These are phyloP conservation scores for Dactylonectria macrodidyma DNA, from an alignment of 2,329 filamentous ascomycete genomes.

Conservation along the genomic window DNA sequence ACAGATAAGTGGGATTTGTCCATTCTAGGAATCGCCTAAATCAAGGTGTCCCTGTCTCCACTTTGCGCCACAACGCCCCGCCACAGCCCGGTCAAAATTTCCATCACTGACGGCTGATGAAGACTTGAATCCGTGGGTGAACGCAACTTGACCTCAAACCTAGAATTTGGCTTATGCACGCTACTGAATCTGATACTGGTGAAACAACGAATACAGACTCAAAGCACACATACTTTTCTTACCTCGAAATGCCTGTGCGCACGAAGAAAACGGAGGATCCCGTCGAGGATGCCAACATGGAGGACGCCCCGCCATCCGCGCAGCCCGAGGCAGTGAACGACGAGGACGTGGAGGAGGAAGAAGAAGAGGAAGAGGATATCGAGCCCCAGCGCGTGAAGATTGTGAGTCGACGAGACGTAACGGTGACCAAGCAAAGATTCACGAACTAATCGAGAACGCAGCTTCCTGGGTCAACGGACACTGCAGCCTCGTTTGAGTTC, in stretches of 20 bases:
- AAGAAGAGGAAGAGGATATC: constrained; percentile 63
- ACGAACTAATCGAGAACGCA: constrained; percentile 55
- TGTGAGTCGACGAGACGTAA: constrained; percentile 57
- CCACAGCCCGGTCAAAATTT: constrained; percentile 34
- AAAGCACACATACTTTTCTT: neutral
- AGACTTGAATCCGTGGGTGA: constrained; percentile 14
- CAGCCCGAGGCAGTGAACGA: constrained; percentile 54
- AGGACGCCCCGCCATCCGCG: constrained; percentile 60
- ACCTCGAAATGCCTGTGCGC: constrained; percentile 56
- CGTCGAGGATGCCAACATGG: constrained; percentile 59
- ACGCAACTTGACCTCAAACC: neutral
- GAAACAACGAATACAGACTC: neutral
- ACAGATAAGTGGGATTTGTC: neutral
- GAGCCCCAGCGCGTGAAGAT: constrained; percentile 73
- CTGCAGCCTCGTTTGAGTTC: constrained; percentile 95
- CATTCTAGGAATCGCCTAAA: neutral
- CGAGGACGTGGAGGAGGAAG: constrained; percentile 55
- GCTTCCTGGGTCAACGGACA: constrained; percentile 88
- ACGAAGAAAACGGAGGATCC: constrained; percentile 54
- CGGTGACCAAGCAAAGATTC: neutral
- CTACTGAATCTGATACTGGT: neutral
- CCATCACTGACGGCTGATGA: constrained; percentile 9
- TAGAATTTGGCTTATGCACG: neutral
- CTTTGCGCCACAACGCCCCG: constrained; percentile 21
- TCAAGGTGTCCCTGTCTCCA: neutral